Evolutionary conservation across 2,329 filamentous ascomycete species (phyloP).

Genomic region (Sarocladium brachiariae): DNA sequence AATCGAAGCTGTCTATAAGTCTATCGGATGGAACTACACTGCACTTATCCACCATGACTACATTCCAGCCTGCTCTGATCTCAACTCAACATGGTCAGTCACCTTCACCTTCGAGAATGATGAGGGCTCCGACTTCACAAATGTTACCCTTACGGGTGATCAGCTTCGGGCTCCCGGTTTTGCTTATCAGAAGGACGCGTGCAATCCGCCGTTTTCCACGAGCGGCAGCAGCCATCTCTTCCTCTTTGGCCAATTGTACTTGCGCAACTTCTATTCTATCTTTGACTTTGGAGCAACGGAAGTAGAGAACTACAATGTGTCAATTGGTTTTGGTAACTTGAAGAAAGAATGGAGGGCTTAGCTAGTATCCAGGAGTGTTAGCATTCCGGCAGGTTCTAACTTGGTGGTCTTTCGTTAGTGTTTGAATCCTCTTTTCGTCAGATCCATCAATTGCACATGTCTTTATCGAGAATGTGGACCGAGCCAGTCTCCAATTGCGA

Average conservation of each 20-base stretch:
- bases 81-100: slow-evolving; percentile 28
- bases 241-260: slow-evolving; percentile 23
- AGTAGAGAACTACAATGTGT: too few relatives aligned
- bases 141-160: slow-evolving; percentile 25
- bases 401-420: too few relatives aligned
- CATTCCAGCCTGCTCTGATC: slow-evolving; percentile 28
- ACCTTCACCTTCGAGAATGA: slow-evolving; percentile 15
- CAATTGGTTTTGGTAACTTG: too few relatives aligned
- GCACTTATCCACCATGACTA: slow-evolving; percentile 21
- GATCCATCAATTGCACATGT: too few relatives aligned
- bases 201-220: slow-evolving; percentile 28
- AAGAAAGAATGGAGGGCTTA: too few relatives aligned
- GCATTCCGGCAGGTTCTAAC: too few relatives aligned
- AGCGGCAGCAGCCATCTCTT: slow-evolving; percentile 18
- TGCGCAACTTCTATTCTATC: slow-evolving; percentile 27
- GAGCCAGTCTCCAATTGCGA: too few relatives aligned
- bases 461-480: too few relatives aligned
- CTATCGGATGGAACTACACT: slow-evolving; percentile 28
- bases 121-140: slow-evolving; percentile 16
- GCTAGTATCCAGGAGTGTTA: too few relatives aligned
- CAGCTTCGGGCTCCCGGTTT: slow-evolving; percentile 25
- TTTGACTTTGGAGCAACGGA: slow-evolving; percentile 22
- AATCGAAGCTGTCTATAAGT: slow-evolving; percentile 22
- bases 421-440: too few relatives aligned
- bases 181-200: slow-evolving; percentile 24